Base-by-base conservation (phyloP, 352 stramenopile species). In the Phytophthora pisi region DNA sequence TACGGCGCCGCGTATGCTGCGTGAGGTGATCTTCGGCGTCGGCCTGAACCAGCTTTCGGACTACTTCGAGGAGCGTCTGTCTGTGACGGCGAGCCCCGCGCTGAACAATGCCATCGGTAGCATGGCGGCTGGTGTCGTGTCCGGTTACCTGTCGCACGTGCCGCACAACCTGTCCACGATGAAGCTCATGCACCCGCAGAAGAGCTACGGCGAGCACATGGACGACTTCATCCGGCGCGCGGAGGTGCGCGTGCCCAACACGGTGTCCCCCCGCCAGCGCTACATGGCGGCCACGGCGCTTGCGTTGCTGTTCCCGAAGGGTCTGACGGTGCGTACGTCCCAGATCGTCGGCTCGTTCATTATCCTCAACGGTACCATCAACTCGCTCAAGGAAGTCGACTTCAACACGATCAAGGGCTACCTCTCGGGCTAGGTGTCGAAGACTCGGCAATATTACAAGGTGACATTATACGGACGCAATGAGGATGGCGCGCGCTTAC, bases 101-200 rank as follows among this genome's bases (percentile, higher is more conserved):
- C 70, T 97, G 53, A 93, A 86, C 56, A 98, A 98, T 69, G 90
- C 92, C 13, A 70, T 93, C 52, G 93, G 89, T 47, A 96, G 82
- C 69, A 86, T 98, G 66, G 76, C 84, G 40, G 91, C 92, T 8
- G 95, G 95, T 66, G 88, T 98, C 18, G 79, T 98, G 18, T 89
- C 91, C 5, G 95, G 95, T 16, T 98, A 98, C 72, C 75, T 98
- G 34, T 97, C 84, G 36, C 95, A 98, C 77, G 92, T 98, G 40
- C 95, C 95, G 61, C 95, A 98, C 84, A 98, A 98, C 74, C 68
- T 98, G 18, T 97, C 89, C n/a, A 98, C 93, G 50, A 91, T 98
- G 70, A 98, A 98, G 78, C 80, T 98, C 31, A 91, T 98, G 79
- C 87, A 98, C 71, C 94, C 95, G 26, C 77, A 97, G 61, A 96